Conservation (phyloP, 306 rosid genomes). For the Arachis stenosperma region DNA sequence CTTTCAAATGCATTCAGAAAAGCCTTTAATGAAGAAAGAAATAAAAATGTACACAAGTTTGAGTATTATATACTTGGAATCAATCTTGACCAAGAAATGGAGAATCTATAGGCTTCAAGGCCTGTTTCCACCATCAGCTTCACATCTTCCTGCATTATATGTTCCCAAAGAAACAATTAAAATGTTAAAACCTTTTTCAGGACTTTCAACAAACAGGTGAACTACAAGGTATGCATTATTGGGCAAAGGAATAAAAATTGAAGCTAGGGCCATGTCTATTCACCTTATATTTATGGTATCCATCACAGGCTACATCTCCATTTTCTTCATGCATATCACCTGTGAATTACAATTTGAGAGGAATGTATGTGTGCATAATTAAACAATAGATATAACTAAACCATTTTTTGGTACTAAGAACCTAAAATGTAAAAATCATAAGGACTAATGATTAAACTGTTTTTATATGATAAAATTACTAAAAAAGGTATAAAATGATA, state of each 20-base stretch:
- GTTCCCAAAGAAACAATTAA: background rate
- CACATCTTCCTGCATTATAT: slow-evolving; percentile 72
- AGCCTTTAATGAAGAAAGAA: background rate
- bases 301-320: background rate
- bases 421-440: too few species aligned
- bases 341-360: background rate
- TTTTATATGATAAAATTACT: too few species aligned
- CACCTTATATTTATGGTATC: background rate
- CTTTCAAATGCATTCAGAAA: background rate
- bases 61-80: slow-evolving; percentile 57
- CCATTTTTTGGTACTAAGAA: background rate
- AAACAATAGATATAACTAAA: background rate
- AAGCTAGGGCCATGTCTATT: background rate
- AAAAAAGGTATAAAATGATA: too few species aligned
- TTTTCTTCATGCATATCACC: background rate
- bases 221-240: background rate
- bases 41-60: background rate
- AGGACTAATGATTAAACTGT: too few species aligned
- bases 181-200: too few species aligned
- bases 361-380: background rate
- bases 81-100: slow-evolving; percentile 91
- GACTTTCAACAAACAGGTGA: too few species aligned
- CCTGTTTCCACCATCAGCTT: slow-evolving; percentile 75
- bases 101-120: slow-evolving; percentile 75
- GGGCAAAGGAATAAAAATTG: background rate